Evolutionary conservation across 768 basidiomycete species (phyloP), one percentile per base, ranked within the genome.

Genomic region (Kwoniella sp.): DNA sequence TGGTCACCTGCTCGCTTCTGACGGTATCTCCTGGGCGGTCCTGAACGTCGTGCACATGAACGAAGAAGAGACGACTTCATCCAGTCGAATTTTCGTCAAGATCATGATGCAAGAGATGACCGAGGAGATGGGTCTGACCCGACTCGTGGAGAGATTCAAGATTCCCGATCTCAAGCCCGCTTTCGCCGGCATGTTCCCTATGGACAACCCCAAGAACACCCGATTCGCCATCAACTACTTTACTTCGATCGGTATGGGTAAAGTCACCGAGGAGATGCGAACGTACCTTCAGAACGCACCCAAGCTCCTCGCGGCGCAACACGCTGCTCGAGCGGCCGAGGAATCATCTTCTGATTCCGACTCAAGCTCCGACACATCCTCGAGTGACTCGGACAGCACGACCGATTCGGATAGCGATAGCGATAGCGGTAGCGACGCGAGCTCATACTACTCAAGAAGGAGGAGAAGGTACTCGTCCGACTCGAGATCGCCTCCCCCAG

Each of bases 41-140:
- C 83, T 99, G 56, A 88, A 88, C 71, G 87, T 86, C 51, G 86
- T 99, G 75, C 92, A 89, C 80, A 88, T 99, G 83, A 98, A 92
- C 73, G 96, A 99, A 79, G 96, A 98, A 55, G 94, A 97, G 61
- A 99, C 96, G 25, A 98, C 96, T 0, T 91, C 90, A 22, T 92
- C 90, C 71, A 89, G 89, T 68, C 92, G 96, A 83, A 99, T 99
- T 77, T 98, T 98, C 79, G 84, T 98, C 76, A 98, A 98, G 82
- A 96, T 98, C 73, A 83, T 99, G 84, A 88, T 96, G 86, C 87
- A 88, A 66, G 96, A 99, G 82, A 88, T 98, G 85, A 89, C 89
- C 84, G 96, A 97, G 83, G 86, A 87, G 55, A 89, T 98, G 88
- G 95, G 96, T 1, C 78, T 96, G 76, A 91, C 91, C 80, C 85